Evolutionary conservation across 495 filamentous ascomycete species (phyloP), one percentile per base, ranked within the genome.

Genomic region (Amniculicola lignicola): DNA sequence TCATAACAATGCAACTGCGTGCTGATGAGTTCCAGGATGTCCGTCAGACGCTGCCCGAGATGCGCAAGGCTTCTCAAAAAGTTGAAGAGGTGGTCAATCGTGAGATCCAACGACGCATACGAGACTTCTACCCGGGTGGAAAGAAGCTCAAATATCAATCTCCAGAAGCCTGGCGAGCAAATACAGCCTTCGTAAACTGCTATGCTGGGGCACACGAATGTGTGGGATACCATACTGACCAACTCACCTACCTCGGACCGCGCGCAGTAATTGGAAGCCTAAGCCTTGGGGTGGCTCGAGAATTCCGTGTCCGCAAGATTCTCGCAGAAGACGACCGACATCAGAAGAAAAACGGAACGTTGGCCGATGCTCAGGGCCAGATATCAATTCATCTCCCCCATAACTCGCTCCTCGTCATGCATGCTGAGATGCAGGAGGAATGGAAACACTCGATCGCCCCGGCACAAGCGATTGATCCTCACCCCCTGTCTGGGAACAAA

Each of bases 351-450:
- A 33, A 64, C 62, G 62, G 66, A 28, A 67, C 71, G 10, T 70
- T 77, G 16, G 70, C 79, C 15, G 80, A 89, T 58, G 74, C 74
- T 3, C 82, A 87, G 61, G 92, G 92, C 4, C 90, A 94, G 59
- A 91, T 97, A 36, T 79, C 88, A 3, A 88, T 98, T 48, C 88
- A 93, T 66, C 81, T 97, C 0, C 91, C 90, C 1, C 93, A 98
- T 70, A 97, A 96, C 67, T 91, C 88, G 0, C 77, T 98, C 1
- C 73, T 98, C 0, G 73, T 96, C 3, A 98, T 98, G 93, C 89
- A 96, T 66, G 89, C 91, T 0, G 89, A 93, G 54, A 89, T 88
- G 85, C 86, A 89, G 62, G 86, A 89, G 57, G 80, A 79, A 45
- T 89, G 86, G 86, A 89, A 89, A 62, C 86, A 87, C 55, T 71